Evolutionary conservation across 1,284 basidiomycete genomes (phyloP), one percentile per base, ranked within the genome.

Genomic region (Calocybe gambosa): DNA sequence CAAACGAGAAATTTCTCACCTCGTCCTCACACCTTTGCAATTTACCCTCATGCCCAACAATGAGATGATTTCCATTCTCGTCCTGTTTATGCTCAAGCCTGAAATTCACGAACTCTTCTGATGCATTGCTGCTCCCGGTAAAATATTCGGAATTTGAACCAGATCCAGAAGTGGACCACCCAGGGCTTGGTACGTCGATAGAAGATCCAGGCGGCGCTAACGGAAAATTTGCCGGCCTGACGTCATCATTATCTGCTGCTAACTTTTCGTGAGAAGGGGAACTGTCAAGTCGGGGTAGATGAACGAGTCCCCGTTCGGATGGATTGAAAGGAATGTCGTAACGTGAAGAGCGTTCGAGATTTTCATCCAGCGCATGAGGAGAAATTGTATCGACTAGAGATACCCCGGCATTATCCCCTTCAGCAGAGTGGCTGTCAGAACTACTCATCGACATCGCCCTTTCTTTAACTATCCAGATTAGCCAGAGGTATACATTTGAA

Each of bases 1-100:
- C 8, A 15, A 9, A 28, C 28, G 4, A 10, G 10, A 20, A 33
- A 34, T 34, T 5, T 56, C 65, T 26, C 43, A 85, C 84, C 74
- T 93, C 89, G 56, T 93, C 89, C 61, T 93, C 89, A 56, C 90
- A 93, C 39, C 71, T 71, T 25, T 74, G 64, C 8, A 93, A 55
- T 42, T 75, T 70, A 0, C 88, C 88, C 56, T 89, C 85, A 7
- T 85, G 64, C 0, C 89, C 89, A 6, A 83, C 66, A 4, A 93
- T 72, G 36, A 91, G 71, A 60, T 90, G 84, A 56, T 87, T 73
- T 0, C 89, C 89, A 51, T 89, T 69, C 18, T 76, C 78, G 41
- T 85, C 82, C 52, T 81, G 67, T 7, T 76, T 65, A 58, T 91
- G 81, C 58, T 84, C 71, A 59, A 89, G 90, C 15, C 84, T 69